Percentiles rank a stretch among this genome's conserved stretches.
These are phyloP conservation scores for Quillaja saponaria DNA, from an alignment of 306 rosid species.

Conservation along the genomic window DNA sequence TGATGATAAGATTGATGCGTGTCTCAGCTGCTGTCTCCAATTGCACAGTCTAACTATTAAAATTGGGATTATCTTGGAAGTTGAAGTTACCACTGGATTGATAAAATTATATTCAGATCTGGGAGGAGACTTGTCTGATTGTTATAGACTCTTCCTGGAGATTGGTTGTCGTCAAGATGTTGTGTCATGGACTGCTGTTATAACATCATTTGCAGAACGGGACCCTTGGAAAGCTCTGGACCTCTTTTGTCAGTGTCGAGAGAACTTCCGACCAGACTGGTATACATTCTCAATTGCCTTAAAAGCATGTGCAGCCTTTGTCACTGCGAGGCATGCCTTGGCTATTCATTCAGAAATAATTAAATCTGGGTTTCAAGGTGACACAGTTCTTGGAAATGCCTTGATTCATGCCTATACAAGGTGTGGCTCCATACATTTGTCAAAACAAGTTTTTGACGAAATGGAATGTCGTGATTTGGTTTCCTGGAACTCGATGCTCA, in stretches of 20 bases:
- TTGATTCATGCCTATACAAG: constrained; percentile 86
- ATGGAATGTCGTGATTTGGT: constrained; percentile 55
- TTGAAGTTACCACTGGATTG: constrained; percentile 73
- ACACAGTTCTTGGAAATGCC: constrained; percentile 67
- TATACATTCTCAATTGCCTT: constrained; percentile 71
- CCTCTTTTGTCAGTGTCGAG: constrained; percentile 56
- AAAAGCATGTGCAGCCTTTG: constrained; percentile 76
- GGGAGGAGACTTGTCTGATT: constrained; percentile 55
- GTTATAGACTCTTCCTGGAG: constrained; percentile 71
- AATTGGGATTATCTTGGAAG: constrained; percentile 54
- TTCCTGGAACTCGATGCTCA: constrained; percentile 92
- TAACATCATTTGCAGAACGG: constrained; percentile 58
- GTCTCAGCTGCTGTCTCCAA: constrained; percentile 51
- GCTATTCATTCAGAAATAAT: constrained; percentile 68
- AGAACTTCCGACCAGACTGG: constrained; percentile 64
- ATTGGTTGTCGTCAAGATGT: constrained; percentile 55
- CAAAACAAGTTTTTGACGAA: constrained; percentile 59
- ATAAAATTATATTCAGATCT: constrained; percentile 66
- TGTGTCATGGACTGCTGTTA: constrained; percentile 84
- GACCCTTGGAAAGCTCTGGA: constrained; percentile 71
- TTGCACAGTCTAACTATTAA: constrained; percentile 68
- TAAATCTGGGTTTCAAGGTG: constrained; percentile 61
- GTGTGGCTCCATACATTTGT: constrained; percentile 68
- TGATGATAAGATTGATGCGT: constrained; percentile 21
- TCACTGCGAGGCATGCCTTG: constrained; percentile 56